Conservation (phyloP, 805 yeast genomes). For the Ogataea siamensis region DNA sequence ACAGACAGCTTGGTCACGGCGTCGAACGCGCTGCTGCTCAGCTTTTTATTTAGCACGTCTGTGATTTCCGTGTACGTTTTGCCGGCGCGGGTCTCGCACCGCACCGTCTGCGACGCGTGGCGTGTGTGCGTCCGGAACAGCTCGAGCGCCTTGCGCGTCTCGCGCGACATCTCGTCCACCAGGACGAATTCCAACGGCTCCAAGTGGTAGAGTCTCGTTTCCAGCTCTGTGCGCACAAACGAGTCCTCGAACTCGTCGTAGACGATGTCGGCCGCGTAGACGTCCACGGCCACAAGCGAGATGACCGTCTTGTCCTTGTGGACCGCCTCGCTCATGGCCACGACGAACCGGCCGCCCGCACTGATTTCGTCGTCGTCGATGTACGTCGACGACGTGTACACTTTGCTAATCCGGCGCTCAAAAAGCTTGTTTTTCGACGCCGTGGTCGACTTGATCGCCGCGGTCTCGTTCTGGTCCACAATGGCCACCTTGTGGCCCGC, state of each 20-base stretch:
- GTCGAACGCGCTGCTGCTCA: conserved; percentile 14
- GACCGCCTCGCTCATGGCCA: conserved; percentile 40
- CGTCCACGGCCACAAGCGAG: conserved; percentile 62
- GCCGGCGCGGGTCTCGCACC: conserved; percentile 9
- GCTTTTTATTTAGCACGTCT: conserved; percentile 6
- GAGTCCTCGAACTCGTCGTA: conserved; percentile 70
- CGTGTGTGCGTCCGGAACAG: conserved; percentile 14
- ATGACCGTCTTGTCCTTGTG: conserved; percentile 19
- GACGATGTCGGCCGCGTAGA: conserved; percentile 71
- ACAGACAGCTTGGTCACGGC: conserved; percentile 19
- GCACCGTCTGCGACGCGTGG: conserved; percentile 6
- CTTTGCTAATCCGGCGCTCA: conserved; percentile 62
- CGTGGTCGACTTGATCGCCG: conserved; percentile 60
- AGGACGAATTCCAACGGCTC: conserved; percentile 73
- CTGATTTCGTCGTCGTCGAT: conserved; percentile 42
- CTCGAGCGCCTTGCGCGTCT: conserved; percentile 30
- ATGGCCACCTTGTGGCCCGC: conserved; percentile 82
- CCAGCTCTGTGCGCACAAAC: conserved; percentile 55
- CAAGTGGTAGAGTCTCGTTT: conserved; percentile 70
- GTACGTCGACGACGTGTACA: conserved; percentile 83
- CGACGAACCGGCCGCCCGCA: conserved; percentile 41
- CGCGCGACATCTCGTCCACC: conserved; percentile 39
- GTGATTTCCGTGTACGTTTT: conserved; percentile 14
- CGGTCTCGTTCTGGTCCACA: conserved; percentile 80
- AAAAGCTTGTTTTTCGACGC: conserved; percentile 58